Evolutionary conservation across 345 rosid genomes (phyloP), one percentile per base, ranked within the genome.

Genomic region (Brassica rapa): DNA sequence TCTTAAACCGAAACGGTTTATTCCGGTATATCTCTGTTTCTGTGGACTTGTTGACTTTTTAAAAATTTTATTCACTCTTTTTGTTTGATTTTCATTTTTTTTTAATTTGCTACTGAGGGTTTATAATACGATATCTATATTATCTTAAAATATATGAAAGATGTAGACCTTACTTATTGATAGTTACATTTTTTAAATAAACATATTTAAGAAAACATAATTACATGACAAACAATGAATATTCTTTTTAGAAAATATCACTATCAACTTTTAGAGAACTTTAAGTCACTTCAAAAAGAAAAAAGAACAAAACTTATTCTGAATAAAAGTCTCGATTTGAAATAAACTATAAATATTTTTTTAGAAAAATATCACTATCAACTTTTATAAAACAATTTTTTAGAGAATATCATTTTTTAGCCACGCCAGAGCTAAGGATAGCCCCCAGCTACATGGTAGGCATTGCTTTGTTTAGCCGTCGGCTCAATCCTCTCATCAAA

Each of bases 11-110:
- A 64, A 6, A 1, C 72, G 72, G 59, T 75, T 66, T 12, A 1
- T 66, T 37, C 80, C 63, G 74, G 80, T 69, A 4, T 72, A 39
- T 4, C 25, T 0, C 35, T 32, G 65, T 56, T 32, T 32, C 35
- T 32, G 35, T 32, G 10, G 41, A 35, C 41, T 35, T 35, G 41
- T 35, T 35, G 41, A 35, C 41, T 35, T 35, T 35, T 35, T 35
- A 8, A 6, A 35, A 1, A 7, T 6, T 35, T 35, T 35, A 35
- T 6, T 35, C 41, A 35, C 41, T 35, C 41, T 35, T 35, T 35
- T 35, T 35, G 9, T 6, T 35, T 35, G 35, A 32, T 8, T 19
- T 19, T 19, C 21, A 19, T 19, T 19, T 19, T 19, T 19, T 19
- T 19, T 19, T 19, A 19, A 19, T 19, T 19, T 19, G 21, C 21